A percentile compares a stretch with the other conserved stretches of the same genome.
These are phyloP conservation scores for Ulmus americana DNA, from an alignment of 331 rosid genomes.

Conservation along the genomic window DNA sequence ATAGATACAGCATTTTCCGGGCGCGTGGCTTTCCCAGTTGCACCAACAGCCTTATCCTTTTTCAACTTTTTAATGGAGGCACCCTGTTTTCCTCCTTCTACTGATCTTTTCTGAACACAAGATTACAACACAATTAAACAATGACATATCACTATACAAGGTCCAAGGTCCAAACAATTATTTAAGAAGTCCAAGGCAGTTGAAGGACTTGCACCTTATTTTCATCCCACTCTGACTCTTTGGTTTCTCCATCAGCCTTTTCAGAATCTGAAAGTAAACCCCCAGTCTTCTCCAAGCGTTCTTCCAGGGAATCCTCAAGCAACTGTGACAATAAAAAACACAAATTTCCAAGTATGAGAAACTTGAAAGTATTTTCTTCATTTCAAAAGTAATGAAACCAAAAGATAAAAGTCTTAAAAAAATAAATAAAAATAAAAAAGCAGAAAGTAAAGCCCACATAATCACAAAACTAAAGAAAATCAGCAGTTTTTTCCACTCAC, in stretches of 20 bases:
- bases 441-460: not conserved
- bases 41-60: conserved; percentile 76
- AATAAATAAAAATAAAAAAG: too few relatives aligned
- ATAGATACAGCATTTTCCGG: conserved; percentile 49
- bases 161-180: not conserved
- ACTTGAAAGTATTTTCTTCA: too few relatives aligned
- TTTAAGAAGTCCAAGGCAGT: not conserved
- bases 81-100: conserved; percentile 87
- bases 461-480: not conserved
- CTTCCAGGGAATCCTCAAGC: conserved; percentile 91
- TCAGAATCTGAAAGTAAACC: conserved; percentile 76
- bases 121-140: conserved; percentile 4
- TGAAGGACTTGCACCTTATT: conserved; percentile 54
- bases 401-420: too few relatives aligned
- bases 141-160: not conserved
- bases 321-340: conserved; percentile 36
- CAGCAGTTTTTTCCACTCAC: conserved; percentile 40
- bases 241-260: conserved; percentile 75
- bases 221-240: conserved; percentile 79
- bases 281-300: conserved; percentile 73
- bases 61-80: conserved; percentile 63
- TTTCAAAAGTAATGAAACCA: too few relatives aligned
- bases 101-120: conserved; percentile 62
- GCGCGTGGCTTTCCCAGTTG: conserved; percentile 60
- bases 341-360: not conserved